Conservation (phyloP, 2,329 filamentous ascomycete genomes). For the Periconia macrospinosa region DNA sequence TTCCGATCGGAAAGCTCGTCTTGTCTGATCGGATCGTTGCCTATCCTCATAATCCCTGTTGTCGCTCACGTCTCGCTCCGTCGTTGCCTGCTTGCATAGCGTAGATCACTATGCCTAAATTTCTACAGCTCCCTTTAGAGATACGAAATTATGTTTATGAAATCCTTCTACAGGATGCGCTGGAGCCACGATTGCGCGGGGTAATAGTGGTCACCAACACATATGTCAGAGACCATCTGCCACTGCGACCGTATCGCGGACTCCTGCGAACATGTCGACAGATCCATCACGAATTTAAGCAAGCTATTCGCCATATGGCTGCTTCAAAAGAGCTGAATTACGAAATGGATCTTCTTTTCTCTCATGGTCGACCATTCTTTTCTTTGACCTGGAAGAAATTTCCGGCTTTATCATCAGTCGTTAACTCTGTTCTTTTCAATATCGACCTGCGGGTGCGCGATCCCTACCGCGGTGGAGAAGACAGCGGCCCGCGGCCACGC, state of each 20-base stretch:
- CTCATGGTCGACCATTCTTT: conserved; percentile 37
- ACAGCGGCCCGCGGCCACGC: conserved; percentile 18
- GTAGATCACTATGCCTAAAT: conserved; percentile 24
- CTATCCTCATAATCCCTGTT: conserved; percentile 7
- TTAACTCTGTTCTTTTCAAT: conserved; percentile 32
- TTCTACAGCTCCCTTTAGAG: conserved; percentile 34
- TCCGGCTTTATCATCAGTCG: conserved; percentile 27
- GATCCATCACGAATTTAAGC: conserved; percentile 28
- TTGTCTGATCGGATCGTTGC: conserved; percentile 9
- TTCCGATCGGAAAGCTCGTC: conserved; percentile 3
- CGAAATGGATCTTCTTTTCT: conserved; percentile 31
- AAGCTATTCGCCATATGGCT: conserved; percentile 28
- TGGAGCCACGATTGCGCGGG: conserved; percentile 26
- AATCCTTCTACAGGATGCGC: conserved; percentile 19
- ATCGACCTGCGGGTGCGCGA: conserved; percentile 33
- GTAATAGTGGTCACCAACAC: conserved; percentile 22
- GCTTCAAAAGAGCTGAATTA: conserved; percentile 27
- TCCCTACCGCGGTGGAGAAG: conserved; percentile 17
- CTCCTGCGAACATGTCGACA: conserved; percentile 27
- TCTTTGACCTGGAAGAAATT: conserved; percentile 32
- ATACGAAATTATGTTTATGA: conserved; percentile 33
- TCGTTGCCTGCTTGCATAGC: background rate
- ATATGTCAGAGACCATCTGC: conserved; percentile 31
- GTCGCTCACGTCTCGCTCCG: conserved; percentile 10
- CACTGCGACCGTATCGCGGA: conserved; percentile 30